A percentile compares a stretch with the other conserved stretches of the same genome.
These are phyloP conservation scores for Trifolium repens DNA, from an alignment of 306 rosid genomes.

Conservation along the genomic window DNA sequence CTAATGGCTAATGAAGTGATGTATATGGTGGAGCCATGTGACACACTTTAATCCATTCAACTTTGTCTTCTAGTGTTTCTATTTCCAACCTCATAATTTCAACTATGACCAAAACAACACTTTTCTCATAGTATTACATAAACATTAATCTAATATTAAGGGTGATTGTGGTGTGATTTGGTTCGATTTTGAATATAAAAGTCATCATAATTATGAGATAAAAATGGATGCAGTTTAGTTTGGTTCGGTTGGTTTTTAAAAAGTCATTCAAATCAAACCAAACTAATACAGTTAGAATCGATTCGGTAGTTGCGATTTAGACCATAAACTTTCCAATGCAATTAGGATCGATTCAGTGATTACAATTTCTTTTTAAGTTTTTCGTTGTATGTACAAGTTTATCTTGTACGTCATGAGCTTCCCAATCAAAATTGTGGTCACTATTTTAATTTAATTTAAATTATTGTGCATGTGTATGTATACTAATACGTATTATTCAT, in stretches of 20 bases:
- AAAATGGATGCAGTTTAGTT: no score
- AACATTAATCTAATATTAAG: not conserved
- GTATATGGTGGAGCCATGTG: conserved; percentile 28
- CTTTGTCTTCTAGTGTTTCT: conserved; percentile 30
- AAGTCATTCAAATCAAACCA: no score
- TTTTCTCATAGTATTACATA: conserved; percentile 30
- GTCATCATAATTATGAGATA: no score
- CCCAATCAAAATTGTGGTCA: not conserved
- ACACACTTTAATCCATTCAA: conserved; percentile 8
- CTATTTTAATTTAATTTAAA: not conserved
- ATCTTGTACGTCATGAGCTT: not conserved
- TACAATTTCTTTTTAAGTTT: not conserved
- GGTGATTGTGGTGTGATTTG: no score
- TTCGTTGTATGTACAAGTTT: not conserved
- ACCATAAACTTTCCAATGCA: no score
- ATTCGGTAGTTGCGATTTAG: no score
- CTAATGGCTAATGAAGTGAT: not conserved
- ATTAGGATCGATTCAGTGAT: no score
- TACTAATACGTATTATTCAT: not conserved
- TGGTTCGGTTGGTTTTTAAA: no score
- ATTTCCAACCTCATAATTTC: conserved; percentile 1
- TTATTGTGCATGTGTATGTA: not conserved
- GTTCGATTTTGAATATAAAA: no score
- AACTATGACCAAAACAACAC: conserved; percentile 25
- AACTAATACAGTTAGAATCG: no score